A percentile compares a stretch with the other conserved stretches of the same genome.
These are phyloP conservation scores for Bruguiera parviflora DNA, from an alignment of 345 rosid genomes.

Conservation along the genomic window DNA sequence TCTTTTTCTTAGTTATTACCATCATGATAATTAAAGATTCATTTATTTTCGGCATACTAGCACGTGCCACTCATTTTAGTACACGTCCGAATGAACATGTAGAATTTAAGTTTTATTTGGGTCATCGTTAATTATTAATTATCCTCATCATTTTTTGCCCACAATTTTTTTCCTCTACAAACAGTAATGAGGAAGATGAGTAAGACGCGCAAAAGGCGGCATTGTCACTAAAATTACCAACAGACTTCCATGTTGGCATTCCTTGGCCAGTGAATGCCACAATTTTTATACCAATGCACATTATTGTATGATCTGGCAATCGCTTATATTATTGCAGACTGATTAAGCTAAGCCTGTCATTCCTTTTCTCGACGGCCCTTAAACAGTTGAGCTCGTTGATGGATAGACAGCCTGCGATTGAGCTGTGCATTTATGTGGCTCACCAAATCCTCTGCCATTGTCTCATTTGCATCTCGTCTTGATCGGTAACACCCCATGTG, in stretches of 20 bases:
- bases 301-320: background rate
- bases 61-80: slow-evolving; percentile 6
- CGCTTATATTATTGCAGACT: background rate
- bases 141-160: background rate
- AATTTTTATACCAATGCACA: slow-evolving; percentile 1
- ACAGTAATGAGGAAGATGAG: slow-evolving; percentile 16
- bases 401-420: slow-evolving; percentile 24
- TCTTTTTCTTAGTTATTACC: too few relatives aligned
- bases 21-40: background rate
- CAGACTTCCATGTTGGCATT: slow-evolving; percentile 36
- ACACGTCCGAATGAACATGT: background rate
- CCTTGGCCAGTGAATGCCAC: slow-evolving; percentile 18
- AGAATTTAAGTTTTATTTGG: background rate
- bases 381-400: slow-evolving; percentile 3
- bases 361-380: background rate
- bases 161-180: background rate
- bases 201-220: slow-evolving; percentile 21
- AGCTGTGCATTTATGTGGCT: slow-evolving; percentile 51
- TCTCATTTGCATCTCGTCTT: slow-evolving; percentile 48
- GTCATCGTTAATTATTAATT: background rate
- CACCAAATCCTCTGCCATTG: slow-evolving; percentile 63
- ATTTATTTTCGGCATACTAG: background rate
- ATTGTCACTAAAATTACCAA: slow-evolving; percentile 34
- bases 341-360: slow-evolving; percentile 11
- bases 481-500: slow-evolving; percentile 65